Conservation (phyloP, 345 rosid species). For the Hibiscus mutabilis region DNA sequence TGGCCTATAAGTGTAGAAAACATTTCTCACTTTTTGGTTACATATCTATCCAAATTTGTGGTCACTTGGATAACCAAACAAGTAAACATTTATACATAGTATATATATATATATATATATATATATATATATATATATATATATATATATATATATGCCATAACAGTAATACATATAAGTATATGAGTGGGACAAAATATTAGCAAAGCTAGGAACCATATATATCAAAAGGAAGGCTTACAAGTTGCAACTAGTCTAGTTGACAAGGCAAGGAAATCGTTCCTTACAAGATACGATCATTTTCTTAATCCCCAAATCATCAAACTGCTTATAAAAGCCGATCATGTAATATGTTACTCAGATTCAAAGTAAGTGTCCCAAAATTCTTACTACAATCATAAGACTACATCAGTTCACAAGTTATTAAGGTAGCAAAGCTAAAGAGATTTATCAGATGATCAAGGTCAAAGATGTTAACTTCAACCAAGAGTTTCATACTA, state of each 20-base stretch:
- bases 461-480: background rate
- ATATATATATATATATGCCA: too few species aligned
- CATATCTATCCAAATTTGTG: background rate
- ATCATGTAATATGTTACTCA: background rate
- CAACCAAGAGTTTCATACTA: background rate
- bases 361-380: background rate
- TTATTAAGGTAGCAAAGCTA: too few species aligned
- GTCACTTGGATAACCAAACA: background rate
- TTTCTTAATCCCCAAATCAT: background rate
- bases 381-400: background rate
- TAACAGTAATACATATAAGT: too few species aligned
- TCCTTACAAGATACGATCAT: constrained; percentile 6
- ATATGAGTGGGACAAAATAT: background rate
- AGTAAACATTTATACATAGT: background rate
- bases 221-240: background rate
- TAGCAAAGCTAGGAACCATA: background rate
- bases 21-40: background rate
- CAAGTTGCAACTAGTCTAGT: background rate
- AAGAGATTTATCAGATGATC: background rate
- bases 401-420: background rate
- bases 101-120: background rate
- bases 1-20: background rate
- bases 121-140: too few species aligned
- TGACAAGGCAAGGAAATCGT: background rate
- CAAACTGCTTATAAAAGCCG: background rate